Evolutionary conservation across 1,139 yeast species (phyloP).

Genomic region (Scheffersomyces stambukii): DNA sequence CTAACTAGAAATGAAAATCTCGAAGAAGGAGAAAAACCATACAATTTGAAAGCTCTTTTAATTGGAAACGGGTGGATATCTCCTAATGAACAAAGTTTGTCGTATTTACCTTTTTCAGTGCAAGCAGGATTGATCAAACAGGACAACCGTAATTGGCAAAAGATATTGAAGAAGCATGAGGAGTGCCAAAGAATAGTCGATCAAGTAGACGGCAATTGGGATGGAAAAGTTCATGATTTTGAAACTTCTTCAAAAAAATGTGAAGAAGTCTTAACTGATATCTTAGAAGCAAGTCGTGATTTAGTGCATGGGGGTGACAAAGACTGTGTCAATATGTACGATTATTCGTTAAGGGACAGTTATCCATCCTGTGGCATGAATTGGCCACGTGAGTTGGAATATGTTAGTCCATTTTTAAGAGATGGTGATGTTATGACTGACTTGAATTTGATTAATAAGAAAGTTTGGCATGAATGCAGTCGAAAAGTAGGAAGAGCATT

Average conservation of each 20-base stretch:
- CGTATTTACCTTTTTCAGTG: slow-evolving; percentile 72
- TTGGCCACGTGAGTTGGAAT: slow-evolving; percentile 80
- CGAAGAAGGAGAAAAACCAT: slow-evolving; percentile 14
- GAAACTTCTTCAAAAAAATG: slow-evolving; percentile 40
- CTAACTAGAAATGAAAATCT: slow-evolving; percentile 41
- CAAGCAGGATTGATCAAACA: slow-evolving; percentile 52
- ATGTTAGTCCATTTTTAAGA: slow-evolving; percentile 59
- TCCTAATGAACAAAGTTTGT: slow-evolving; percentile 77
- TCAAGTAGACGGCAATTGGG: slow-evolving; percentile 22
- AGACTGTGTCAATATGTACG: slow-evolving; percentile 79
- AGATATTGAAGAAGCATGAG: slow-evolving; percentile 50
- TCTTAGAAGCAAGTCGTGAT: slow-evolving; percentile 37
- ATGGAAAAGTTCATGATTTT: slow-evolving; percentile 18
- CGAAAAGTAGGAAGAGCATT: slow-evolving; percentile 51
- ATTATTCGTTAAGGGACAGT: slow-evolving; percentile 63
- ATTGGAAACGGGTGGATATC: slow-evolving; percentile 98
- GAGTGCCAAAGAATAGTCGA: slow-evolving; percentile 55
- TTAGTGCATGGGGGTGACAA: slow-evolving; percentile 22
- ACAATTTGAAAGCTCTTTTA: slow-evolving; percentile 61
- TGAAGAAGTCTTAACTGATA: slow-evolving; percentile 39
- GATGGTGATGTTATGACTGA: slow-evolving; percentile 52
- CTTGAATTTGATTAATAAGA: slow-evolving; percentile 46
- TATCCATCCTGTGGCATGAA: slow-evolving; percentile 89
- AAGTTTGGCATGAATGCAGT: slow-evolving; percentile 76
- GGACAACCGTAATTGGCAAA: slow-evolving; percentile 33